Conservation (phyloP, 2,329 filamentous ascomycete species). For the Atkinsonella texensis region DNA sequence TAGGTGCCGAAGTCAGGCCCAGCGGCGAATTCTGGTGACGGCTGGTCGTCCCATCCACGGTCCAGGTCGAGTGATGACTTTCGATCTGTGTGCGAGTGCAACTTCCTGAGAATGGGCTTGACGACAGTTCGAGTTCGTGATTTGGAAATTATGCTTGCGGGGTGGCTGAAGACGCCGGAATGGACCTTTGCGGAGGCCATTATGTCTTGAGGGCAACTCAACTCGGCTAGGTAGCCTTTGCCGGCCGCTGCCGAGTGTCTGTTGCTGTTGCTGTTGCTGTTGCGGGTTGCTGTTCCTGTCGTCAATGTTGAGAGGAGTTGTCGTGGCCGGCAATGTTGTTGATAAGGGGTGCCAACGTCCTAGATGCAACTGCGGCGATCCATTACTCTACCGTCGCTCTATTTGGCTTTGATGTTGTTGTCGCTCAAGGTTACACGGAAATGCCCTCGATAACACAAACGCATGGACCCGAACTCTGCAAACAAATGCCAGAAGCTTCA, state of each 20-base stretch:
- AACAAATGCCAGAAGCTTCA: not conserved
- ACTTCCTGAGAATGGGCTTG: conserved; percentile 52
- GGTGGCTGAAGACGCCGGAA: conserved; percentile 7
- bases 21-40: conserved; percentile 8
- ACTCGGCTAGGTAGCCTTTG: not conserved
- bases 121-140: conserved; percentile 35
- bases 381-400: not conserved
- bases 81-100: conserved; percentile 40
- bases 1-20: conserved; percentile 14
- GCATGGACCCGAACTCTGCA: not conserved
- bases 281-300: not conserved
- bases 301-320: not conserved
- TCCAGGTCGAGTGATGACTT: conserved; percentile 48
- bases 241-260: not conserved
- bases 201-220: conserved; percentile 8
- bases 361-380: not conserved
- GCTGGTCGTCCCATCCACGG: conserved; percentile 45
- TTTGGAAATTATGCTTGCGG: conserved; percentile 27
- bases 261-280: not conserved
- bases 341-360: not conserved
- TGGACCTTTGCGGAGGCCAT: conserved; percentile 19
- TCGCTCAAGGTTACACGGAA: conserved; percentile 3
- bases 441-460: conserved; percentile 1
- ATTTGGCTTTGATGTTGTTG: not conserved
- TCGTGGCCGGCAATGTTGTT: not conserved